phyloP scores from a whole-genome alignment of 108 stramenopile genomes.

The Skeletonema marinoi region DNA sequence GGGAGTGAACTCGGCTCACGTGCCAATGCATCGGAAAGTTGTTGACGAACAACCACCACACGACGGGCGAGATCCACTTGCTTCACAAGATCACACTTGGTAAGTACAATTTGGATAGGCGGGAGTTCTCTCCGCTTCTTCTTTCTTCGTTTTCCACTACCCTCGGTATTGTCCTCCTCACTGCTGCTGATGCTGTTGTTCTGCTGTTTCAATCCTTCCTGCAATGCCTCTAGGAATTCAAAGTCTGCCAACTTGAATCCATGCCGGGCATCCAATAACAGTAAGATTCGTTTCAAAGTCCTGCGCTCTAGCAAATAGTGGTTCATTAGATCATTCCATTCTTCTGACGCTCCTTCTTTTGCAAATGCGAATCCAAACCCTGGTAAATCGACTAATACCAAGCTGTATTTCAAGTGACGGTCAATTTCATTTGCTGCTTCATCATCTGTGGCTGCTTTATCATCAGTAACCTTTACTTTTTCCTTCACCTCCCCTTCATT shows the following conservation, averaged over 20 bases:
- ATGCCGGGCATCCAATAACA: constrained; percentile 84
- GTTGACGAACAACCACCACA: constrained; percentile 60
- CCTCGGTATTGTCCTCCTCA: constrained; percentile 8
- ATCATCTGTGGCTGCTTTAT: neutral
- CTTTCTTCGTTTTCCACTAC: neutral
- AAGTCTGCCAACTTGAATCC: constrained; percentile 77
- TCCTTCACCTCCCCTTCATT: neutral
- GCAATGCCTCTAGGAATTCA: constrained; percentile 62
- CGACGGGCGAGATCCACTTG: constrained; percentile 77
- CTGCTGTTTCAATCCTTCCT: constrained; percentile 31
- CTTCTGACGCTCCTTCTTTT: constrained; percentile 47
- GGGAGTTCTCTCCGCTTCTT: constrained; percentile 46
- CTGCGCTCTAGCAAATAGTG: constrained; percentile 60
- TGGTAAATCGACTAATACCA: constrained; percentile 76
- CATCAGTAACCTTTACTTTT: neutral
- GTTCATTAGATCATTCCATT: constrained; percentile 70
- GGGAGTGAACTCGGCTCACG: constrained; percentile 76
- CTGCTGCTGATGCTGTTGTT: constrained; percentile 3
- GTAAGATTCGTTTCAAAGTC: constrained; percentile 74
- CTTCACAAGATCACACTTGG: constrained; percentile 83
- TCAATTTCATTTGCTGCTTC: neutral
- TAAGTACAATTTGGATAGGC: constrained; percentile 83
- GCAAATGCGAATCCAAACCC: constrained; percentile 91
- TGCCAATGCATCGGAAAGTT: constrained; percentile 68
- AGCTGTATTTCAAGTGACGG: constrained; percentile 7